Conservation (phyloP, 306 rosid species). For the Casuarina cunninghamiana region DNA sequence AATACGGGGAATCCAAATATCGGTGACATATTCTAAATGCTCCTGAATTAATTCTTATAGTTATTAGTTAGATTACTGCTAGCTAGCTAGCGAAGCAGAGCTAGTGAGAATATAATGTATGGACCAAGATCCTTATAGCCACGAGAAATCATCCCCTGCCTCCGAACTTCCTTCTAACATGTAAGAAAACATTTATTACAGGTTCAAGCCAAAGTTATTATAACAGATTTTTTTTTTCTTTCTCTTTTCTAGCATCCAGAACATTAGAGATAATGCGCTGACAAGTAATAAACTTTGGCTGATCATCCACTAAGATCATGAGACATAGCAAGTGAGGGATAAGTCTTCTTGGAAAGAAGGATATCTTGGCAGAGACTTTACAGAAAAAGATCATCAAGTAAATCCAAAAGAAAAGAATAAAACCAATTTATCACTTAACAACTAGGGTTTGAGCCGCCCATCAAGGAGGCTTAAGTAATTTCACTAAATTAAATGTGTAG, state of each 20-base stretch:
- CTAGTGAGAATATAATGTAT: neutral
- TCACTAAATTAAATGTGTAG: too few species aligned
- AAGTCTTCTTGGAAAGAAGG: too few species aligned
- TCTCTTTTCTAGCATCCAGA: neutral
- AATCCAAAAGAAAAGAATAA: too few species aligned
- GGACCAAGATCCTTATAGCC: neutral
- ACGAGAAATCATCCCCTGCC: neutral
- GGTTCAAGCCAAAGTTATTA: neutral
- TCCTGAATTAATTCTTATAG: neutral
- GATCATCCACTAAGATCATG: neutral
- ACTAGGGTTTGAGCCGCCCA: too few species aligned
- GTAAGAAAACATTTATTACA: neutral
- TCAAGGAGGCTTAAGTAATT: too few species aligned
- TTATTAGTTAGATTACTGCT: neutral
- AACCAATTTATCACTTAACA: too few species aligned
- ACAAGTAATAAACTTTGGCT: neutral
- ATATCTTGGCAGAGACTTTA: too few species aligned
- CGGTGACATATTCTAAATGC: neutral
- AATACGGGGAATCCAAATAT: neutral
- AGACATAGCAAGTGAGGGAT: too few species aligned
- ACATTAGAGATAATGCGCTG: neutral
- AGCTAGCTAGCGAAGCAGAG: neutral
- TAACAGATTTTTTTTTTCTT: neutral
- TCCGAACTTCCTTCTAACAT: neutral
- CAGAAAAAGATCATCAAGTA: too few species aligned